Base-by-base conservation (phyloP, 345 rosid genomes). In the Durio zibethinus region DNA sequence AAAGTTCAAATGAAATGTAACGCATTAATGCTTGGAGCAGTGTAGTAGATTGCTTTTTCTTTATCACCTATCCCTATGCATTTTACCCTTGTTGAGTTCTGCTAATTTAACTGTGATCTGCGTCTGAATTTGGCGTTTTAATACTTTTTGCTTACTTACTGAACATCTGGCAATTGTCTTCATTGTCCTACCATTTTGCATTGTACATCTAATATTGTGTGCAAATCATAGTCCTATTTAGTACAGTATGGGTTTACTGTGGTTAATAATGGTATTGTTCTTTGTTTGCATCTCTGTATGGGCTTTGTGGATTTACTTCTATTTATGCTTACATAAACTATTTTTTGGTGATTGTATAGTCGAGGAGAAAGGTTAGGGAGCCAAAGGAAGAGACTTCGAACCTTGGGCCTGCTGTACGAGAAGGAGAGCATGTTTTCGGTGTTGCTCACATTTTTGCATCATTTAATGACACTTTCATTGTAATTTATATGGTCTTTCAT, bases 371-470 rank as follows among this genome's bases (percentile, higher is more conserved):
- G 85, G 82, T 79, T 0, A 90, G 91, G 77, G 98, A 91, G 83
- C 94, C 93, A 9, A 93, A 91, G 94, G 97, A 89, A 69, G 98
- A 94, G 92, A 93, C 68, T 47, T 0, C n/a, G 0, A 40, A 23
- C 38, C 77, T 70, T 70, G 74, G 74, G 31, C 74, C 59, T 25
- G 57, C 74, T 27, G 23, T 70, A 10, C 56, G 89, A 10, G 97
- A 91, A 2, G 98, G 97, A 25, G 98, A 92, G 85, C 83, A 76
- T 47, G 96, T 87, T 63, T 92, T 94, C 10, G 98, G 98, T 1
- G 97, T 92, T 10, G 98, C 93, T 14, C 98, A 92, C 81, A 90
- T 92, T 31, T 94, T 88, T 75, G 98, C 98, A 18, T 94, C 97
- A 0, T 94, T 92, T 82, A 94, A 94, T 59, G 98, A 94, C 76